These are phyloP conservation scores for Pyropia yezoensis DNA, from an alignment of 23 red algal genomes.

Conservation along the genomic window DNA sequence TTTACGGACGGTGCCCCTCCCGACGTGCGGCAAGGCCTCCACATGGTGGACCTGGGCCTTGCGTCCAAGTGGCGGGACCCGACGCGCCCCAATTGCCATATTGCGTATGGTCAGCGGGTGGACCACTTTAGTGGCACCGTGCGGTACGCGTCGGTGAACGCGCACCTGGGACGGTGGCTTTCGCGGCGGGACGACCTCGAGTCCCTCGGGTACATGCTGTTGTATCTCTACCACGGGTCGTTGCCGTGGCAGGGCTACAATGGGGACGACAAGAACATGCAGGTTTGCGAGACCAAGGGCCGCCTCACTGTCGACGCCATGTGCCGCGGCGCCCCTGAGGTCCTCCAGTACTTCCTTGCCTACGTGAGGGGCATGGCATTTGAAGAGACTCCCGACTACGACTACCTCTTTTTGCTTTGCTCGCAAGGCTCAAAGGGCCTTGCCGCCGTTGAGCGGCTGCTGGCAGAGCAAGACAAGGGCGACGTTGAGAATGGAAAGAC, in stretches of 20 bases:
- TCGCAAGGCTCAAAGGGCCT: slow-evolving; percentile 45
- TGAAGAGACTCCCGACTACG: slow-evolving; percentile 86
- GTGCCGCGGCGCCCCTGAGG: slow-evolving; percentile 85
- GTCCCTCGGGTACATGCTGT: slow-evolving; percentile 87
- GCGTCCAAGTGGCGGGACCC: slow-evolving; percentile 70
- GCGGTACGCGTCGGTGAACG: slow-evolving; percentile 94
- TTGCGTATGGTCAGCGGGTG: slow-evolving; percentile 91
- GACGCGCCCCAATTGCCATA: slow-evolving; percentile 55
- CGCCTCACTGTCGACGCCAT: slow-evolving; percentile 72
- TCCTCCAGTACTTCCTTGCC: slow-evolving; percentile 91
- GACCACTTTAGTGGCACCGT: slow-evolving; percentile 97
- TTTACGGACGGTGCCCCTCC: slow-evolving; percentile 31
- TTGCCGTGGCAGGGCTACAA: slow-evolving; percentile 95
- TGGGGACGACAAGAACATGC: slow-evolving; percentile 99
- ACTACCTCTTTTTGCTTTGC: slow-evolving; percentile 76
- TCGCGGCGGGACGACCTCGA: slow-evolving; percentile 92
- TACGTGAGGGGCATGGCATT: slow-evolving; percentile 90
- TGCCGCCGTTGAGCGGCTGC: slow-evolving; percentile 45
- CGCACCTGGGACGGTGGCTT: slow-evolving; percentile 74
- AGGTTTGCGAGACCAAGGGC: slow-evolving; percentile 97
- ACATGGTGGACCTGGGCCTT: slow-evolving; percentile 94
- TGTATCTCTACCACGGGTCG: slow-evolving; percentile 81
- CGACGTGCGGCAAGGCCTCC: slow-evolving; percentile 44
- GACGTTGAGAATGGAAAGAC: slow-evolving; percentile 3
- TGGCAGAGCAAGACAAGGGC: slow-evolving; percentile 50